Evolutionary conservation across 768 basidiomycete species (phyloP).

Genomic region (Podaxis sp.): DNA sequence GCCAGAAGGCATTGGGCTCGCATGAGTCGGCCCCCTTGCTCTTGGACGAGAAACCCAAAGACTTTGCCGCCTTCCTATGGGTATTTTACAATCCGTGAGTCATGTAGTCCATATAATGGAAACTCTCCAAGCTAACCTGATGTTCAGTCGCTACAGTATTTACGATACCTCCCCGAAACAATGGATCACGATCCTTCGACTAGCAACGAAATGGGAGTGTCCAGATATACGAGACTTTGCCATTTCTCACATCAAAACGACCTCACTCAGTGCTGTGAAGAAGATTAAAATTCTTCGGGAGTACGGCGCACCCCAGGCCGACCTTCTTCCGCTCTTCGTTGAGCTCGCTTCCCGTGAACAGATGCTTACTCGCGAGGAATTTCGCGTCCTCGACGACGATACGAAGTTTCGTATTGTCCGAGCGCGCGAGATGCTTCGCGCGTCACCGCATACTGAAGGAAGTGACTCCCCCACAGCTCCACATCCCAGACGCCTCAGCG

Average conservation of each 20-base stretch:
- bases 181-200: slow-evolving; percentile 1
- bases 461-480: background rate
- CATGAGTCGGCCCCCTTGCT: slow-evolving; percentile 35
- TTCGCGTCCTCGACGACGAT: slow-evolving; percentile 1
- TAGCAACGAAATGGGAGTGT: background rate
- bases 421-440: slow-evolving; percentile 2
- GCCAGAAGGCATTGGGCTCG: slow-evolving; percentile 34
- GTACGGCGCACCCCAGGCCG: background rate
- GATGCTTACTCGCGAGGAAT: background rate
- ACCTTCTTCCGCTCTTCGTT: background rate
- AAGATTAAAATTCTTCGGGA: background rate
- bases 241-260: background rate
- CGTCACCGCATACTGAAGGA: background rate
- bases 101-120: background rate
- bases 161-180: background rate
- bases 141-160: background rate
- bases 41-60: slow-evolving; percentile 28
- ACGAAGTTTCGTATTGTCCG: background rate
- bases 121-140: background rate
- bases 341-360: background rate
- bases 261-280: background rate
- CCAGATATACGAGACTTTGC: background rate
- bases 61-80: slow-evolving; percentile 49
- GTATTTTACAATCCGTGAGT: slow-evolving; percentile 56
- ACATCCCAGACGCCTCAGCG: background rate